A percentile compares a stretch with the other conserved stretches of the same genome.
Conservation (phyloP, 805 yeast genomes). For the Candida chilensis region DNA sequence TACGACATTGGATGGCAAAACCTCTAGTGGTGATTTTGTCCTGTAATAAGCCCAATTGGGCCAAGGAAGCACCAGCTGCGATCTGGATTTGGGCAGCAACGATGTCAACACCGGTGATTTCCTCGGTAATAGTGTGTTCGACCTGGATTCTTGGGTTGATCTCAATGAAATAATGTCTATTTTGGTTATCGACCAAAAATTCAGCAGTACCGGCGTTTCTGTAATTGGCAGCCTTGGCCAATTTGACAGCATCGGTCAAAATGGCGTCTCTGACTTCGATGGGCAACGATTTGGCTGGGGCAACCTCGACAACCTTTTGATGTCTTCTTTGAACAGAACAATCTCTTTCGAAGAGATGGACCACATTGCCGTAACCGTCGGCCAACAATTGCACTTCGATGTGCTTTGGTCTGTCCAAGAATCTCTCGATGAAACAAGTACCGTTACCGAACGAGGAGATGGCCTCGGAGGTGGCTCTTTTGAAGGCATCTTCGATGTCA, state of each 20-base stretch:
- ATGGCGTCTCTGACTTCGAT: slow-evolving; percentile 81
- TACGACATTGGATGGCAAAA: slow-evolving; percentile 97
- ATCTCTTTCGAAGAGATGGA: slow-evolving; percentile 94
- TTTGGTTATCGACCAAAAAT: slow-evolving; percentile 85
- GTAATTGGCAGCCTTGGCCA: slow-evolving; percentile 84
- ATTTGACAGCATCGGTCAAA: slow-evolving; percentile 86
- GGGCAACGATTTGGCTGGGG: slow-evolving; percentile 92
- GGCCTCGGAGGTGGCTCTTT: slow-evolving; percentile 92
- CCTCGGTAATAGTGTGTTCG: slow-evolving; percentile 98
- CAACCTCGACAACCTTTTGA: slow-evolving; percentile 97
- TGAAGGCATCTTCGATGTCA: slow-evolving; percentile 82
- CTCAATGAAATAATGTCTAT: slow-evolving; percentile 95
- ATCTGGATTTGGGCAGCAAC: slow-evolving; percentile 98
- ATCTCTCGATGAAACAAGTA: slow-evolving; percentile 95
- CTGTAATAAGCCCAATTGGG: slow-evolving; percentile 86
- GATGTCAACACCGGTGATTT: slow-evolving; percentile 94
- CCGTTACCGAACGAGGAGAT: slow-evolving; percentile 96
- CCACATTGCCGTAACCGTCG: slow-evolving; percentile 88
- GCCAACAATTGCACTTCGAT: slow-evolving; percentile 96
- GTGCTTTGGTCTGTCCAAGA: slow-evolving; percentile 92
- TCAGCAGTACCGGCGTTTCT: slow-evolving; percentile 98
- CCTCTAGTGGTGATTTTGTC: slow-evolving; percentile 95
- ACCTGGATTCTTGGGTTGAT: slow-evolving; percentile 98
- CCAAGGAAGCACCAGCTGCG: slow-evolving; percentile 95
- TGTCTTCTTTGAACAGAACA: slow-evolving; percentile 99